A percentile compares a stretch with the other conserved stretches of the same genome.
phyloP scores from a whole-genome alignment of 805 yeast genomes.

The Wickerhamiella dianesei region DNA sequence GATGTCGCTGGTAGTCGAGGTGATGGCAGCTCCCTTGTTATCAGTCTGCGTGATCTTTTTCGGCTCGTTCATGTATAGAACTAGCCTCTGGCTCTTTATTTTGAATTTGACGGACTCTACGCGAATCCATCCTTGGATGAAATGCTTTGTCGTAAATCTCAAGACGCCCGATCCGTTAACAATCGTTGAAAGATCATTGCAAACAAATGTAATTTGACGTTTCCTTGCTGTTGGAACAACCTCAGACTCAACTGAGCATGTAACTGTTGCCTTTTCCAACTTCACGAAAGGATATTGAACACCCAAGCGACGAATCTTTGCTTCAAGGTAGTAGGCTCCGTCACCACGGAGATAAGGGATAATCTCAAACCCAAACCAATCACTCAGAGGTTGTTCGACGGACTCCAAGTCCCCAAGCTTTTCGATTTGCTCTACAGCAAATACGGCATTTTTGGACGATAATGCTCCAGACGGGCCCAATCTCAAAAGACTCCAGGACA shows the following conservation, averaged over 20 bases:
- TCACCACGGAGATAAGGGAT: conserved; percentile 28
- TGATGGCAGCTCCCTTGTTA: neutral
- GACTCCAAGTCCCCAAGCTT: conserved; percentile 14
- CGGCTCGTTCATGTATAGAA: conserved; percentile 12
- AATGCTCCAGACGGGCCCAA: conserved; percentile 12
- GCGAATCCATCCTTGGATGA: conserved; percentile 28
- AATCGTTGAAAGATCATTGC: neutral
- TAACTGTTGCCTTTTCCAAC: conserved; percentile 15
- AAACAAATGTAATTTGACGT: conserved; percentile 5
- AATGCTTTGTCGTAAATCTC: conserved; percentile 15
- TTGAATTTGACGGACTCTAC: conserved; percentile 20
- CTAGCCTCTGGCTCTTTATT: conserved; percentile 21
- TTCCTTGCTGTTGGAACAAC: conserved; percentile 3
- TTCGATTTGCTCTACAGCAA: conserved; percentile 15
- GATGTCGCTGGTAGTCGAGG: neutral
- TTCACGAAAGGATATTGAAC: conserved; percentile 8
- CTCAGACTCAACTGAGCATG: conserved; percentile 7
- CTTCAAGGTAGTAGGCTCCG: conserved; percentile 28
- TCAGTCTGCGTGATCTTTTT: neutral
- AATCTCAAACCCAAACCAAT: conserved; percentile 28
- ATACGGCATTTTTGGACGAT: conserved; percentile 13
- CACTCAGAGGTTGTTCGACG: conserved; percentile 23
- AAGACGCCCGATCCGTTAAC: neutral
- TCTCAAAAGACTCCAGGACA: conserved; percentile 21
- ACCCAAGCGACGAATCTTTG: conserved; percentile 25